Conservation (phyloP, 1,284 basidiomycete genomes). For the Ganoderma boninense region DNA sequence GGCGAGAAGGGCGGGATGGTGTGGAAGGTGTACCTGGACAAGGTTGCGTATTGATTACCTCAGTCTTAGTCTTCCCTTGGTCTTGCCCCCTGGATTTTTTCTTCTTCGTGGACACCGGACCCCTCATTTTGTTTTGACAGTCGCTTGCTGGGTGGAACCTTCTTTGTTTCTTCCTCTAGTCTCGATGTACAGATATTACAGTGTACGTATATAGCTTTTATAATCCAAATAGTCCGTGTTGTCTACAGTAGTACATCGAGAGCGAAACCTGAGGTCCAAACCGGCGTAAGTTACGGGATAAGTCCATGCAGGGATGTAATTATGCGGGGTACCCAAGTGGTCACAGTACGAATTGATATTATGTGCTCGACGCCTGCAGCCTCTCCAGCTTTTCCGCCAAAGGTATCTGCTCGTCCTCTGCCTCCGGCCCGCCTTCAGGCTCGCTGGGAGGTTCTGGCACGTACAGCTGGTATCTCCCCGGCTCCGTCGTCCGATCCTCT, state of each 20-base stretch:
- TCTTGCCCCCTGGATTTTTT: slow-evolving; percentile 1
- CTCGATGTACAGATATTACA: slow-evolving; percentile 14
- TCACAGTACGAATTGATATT: neutral
- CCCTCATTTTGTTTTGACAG: slow-evolving; percentile 6
- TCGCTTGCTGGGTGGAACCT: slow-evolving; percentile 4
- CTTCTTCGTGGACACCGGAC: neutral
- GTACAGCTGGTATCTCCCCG: slow-evolving; percentile 68
- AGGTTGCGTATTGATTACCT: slow-evolving; percentile 37
- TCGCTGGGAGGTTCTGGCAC: slow-evolving; percentile 57
- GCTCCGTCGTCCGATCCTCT: slow-evolving; percentile 57
- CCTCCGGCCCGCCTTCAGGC: slow-evolving; percentile 38
- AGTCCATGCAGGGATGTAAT: neutral
- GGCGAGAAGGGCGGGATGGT: slow-evolving; percentile 70
- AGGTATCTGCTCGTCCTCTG: slow-evolving; percentile 41
- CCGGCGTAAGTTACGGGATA: neutral
- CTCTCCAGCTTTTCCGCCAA: slow-evolving; percentile 37
- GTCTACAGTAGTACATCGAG: neutral
- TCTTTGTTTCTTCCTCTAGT: slow-evolving; percentile 10
- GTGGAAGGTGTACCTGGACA: slow-evolving; percentile 74
- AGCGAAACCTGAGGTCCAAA: neutral
- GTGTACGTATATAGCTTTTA: slow-evolving; percentile 10
- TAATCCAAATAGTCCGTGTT: slow-evolving; percentile 7
- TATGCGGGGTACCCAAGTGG: neutral
- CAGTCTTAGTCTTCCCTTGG: neutral
- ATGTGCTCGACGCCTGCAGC: slow-evolving; percentile 18